Evolutionary conservation across 2,329 filamentous ascomycete genomes (phyloP), one percentile per base, ranked within the genome.

Genomic region (Talaromyces sp.): DNA sequence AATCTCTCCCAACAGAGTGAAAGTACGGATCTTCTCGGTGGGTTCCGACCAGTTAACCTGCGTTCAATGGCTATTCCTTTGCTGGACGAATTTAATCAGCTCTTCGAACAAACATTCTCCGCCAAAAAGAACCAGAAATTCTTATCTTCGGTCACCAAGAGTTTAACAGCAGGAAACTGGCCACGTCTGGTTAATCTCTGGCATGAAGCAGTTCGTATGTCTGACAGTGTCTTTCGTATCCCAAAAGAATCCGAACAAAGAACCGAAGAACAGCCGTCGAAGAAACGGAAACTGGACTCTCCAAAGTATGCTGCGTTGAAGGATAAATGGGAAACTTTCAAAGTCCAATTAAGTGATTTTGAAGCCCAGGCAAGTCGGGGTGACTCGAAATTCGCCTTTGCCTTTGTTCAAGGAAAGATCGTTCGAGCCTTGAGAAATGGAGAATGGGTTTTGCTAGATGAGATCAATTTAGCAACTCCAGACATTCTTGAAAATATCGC

Each of bases 1-100:
- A 99, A 99, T 69, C 74, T 99, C 70, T 99, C 94, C 0, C 95
- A 99, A 70, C 95, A 99, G 71, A 97, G 92, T 68, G 95, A 99
- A 74, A 92, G 89, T 40, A 89, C 92, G n/a, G 94, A 99, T 75
- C 78, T 99, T 11, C 80, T 99, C 0, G 95, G 94, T 66, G 94
- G 94, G 0, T 97, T 96, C 78, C 99, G 99, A 71, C 94, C 94
- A 0, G 88, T 99, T 60, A 97, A 93, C 69, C 84, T 94, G 41
- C 86, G 93, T 63, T 95, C 86, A 61, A 80, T 97, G 58, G 89
- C 94, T 0, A 84, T 97, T 37, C 93, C 94, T 0, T 77, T 99
- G 68, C 91, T 96, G 66, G 94, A 97, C 65, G 90, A 95, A 62
- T 99, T 99, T 63, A 91, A 95, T 64, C 86, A 93, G 22, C 80